Percentiles rank a stretch among this genome's conserved stretches.
phyloP scores from a whole-genome alignment of 164 flowering plant genomes.

The Sextonia rubra region DNA sequence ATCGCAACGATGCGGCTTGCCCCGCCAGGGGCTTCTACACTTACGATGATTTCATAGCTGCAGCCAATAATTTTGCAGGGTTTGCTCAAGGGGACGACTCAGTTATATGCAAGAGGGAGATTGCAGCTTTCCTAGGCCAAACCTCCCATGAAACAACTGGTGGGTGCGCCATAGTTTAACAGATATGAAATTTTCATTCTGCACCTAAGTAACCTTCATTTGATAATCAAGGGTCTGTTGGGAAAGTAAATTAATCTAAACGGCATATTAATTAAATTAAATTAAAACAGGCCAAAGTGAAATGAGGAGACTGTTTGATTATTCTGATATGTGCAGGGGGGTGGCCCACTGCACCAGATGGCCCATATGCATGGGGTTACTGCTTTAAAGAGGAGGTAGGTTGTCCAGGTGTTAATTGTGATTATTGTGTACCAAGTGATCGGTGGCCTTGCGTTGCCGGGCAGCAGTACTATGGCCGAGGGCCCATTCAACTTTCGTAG shows the following conservation, averaged over 20 bases:
- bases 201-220: no score
- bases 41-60: constrained; percentile 42
- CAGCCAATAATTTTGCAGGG: constrained; percentile 19
- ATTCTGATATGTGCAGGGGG: constrained; percentile 9
- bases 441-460: constrained; percentile 1
- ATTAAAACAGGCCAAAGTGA: no score
- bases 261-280: no score
- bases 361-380: constrained; percentile 30
- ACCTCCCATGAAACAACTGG: constrained; percentile 51
- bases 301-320: no score
- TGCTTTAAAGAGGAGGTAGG: constrained; percentile 19
- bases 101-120: constrained; percentile 29
- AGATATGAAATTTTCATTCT: no score
- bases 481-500: constrained; percentile 3
- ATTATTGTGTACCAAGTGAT: neutral
- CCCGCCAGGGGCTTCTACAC: constrained; percentile 33
- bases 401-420: constrained; percentile 2
- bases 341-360: constrained; percentile 20
- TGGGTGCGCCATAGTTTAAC: neutral
- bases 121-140: constrained; percentile 59
- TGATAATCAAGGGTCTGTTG: no score
- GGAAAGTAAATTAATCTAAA: no score
- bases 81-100: constrained; percentile 34
- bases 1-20: neutral
- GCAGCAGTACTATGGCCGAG: neutral